Evolutionary conservation across 306 rosid genomes (phyloP), one percentile per base, ranked within the genome.

Genomic region (Betula pendula): DNA sequence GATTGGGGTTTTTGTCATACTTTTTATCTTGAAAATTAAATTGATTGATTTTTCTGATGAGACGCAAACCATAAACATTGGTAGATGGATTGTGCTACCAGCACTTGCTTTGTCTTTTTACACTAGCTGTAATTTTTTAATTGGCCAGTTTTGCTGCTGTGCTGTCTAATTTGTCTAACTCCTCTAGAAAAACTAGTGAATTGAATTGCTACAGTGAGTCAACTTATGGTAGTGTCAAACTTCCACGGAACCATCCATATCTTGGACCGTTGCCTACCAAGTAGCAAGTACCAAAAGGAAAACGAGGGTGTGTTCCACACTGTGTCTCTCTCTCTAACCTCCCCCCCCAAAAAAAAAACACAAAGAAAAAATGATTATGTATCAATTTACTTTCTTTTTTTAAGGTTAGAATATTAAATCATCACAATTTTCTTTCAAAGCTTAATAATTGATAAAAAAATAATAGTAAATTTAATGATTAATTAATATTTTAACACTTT

Each of bases 151-250:
- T 5, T 59, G 38, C 38, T 11, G 8, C 16, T 38, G 47, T 11
- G 8, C 16, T 38, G 47, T 8, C 22, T 16, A 12, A n/a, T n/a
- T n/a, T 33, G 25, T 63, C 45, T 8, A 65, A 6, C 44, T 33
- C 12, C 27, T 12, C 14, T 45, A 13, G 12, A 47, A n/a, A n/a
- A n/a, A n/a, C n/a, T n/a, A n/a, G n/a, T n/a, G n/a, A n/a, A n/a
- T n/a, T n/a, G n/a, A n/a, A 52, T 19, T 10, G 24, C 45, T 7
- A 19, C 44, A 17, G 2, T 6, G 15, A 19, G 70, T 66, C 70
- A 66, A 66, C 70, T 38, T 38, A 66, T 17, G 70, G 70, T 8
- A 10, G 70, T 66, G 70, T 66, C 70, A 66, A 66, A 66, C 70
- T 66, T 66, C 70, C 48, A 66, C 22, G 16, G 7, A 66, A 38